Evolutionary conservation across 108 stramenopile genomes (phyloP).

Genomic region (Cyclotella atomus): DNA sequence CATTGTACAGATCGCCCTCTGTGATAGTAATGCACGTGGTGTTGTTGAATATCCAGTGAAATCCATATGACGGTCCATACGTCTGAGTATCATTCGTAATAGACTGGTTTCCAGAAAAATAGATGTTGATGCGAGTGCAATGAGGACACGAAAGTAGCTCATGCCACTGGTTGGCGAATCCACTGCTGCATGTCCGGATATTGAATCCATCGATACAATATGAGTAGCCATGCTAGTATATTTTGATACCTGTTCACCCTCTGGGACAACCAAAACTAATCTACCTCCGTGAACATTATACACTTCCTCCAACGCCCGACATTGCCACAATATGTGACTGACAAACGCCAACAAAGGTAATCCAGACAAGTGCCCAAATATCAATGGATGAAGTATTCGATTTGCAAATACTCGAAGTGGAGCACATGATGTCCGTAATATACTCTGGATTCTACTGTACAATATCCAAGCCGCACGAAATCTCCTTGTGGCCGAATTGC

Average conservation of each 20-base stretch:
- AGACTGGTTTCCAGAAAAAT: conserved; percentile 33
- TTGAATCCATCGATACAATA: not conserved
- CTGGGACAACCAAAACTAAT: conserved; percentile 22
- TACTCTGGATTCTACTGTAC: not conserved
- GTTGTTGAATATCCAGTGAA: conserved; percentile 29
- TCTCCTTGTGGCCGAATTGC: not conserved
- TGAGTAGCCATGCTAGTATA: conserved; percentile 22
- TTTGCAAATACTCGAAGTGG: not conserved
- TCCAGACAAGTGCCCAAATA: conserved; percentile 51
- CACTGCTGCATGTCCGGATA: not conserved
- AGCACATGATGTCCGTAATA: not conserved
- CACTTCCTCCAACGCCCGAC: conserved; percentile 61
- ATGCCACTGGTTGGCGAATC: not conserved
- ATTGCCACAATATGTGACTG: conserved; percentile 66
- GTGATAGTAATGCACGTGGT: conserved; percentile 20
- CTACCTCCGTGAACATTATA: conserved; percentile 32
- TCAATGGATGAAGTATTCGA: conserved; percentile 33
- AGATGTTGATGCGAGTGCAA: conserved; percentile 32
- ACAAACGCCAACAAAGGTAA: conserved; percentile 57
- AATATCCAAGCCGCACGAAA: not conserved
- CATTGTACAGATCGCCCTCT: conserved; percentile 51
- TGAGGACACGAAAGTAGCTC: conserved; percentile 36
- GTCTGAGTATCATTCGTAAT: conserved; percentile 13
- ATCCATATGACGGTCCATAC: conserved; percentile 20
- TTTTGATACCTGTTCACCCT: not conserved